Base-by-base conservation (phyloP, 306 rosid species). In the Rubus idaeus region DNA sequence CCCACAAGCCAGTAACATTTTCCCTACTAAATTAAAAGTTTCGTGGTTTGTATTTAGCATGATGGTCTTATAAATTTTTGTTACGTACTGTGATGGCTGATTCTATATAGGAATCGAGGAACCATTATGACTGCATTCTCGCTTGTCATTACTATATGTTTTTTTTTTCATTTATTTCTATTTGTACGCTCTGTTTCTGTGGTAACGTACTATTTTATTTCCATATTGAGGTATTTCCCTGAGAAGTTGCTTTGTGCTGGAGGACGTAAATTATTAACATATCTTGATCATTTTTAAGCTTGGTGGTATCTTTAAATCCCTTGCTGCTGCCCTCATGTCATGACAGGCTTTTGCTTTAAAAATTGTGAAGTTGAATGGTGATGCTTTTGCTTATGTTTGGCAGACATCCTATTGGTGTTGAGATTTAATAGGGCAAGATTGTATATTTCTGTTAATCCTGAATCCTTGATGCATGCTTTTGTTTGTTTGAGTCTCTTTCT, bases 121-220 rank as follows among this genome's bases (percentile, higher is more conserved):
- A 21, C 37, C 13, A 18, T 66, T 16, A 41, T 18, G 71, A 41
- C 9, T 40, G 26, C 16, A 18, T 40, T 37, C 11, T 16, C 45
- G 10, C 70, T 65, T 40, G 20, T 17, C 23, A 5, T 42, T 50
- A 30, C 50, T 68, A 12, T 11, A 39, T 67, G 1, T 69, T 46
- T 10, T 3, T 0, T 40, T 40, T 57, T 74, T 13, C 40, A 21
- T 47, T 18, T 4, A 14, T 1, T 23, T 9, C 42, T 35, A 14
- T 30, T 17, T 42, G 6, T 45, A 23, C 51, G 10, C 16, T 18
- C 57, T 67, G 20, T 47, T 10, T n/a, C 62, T 20, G 63, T 20
- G 35, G 63, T 20, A 57, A 58, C 39, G 23, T 17, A 40, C 73
- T 46, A 8, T 69, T 69, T 69, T 46, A 47, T 69, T 69, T 45